Evolutionary conservation across 139 green algal genomes (phyloP), one percentile per base, ranked within the genome.

Genomic region (Ostreobium quekettii): DNA sequence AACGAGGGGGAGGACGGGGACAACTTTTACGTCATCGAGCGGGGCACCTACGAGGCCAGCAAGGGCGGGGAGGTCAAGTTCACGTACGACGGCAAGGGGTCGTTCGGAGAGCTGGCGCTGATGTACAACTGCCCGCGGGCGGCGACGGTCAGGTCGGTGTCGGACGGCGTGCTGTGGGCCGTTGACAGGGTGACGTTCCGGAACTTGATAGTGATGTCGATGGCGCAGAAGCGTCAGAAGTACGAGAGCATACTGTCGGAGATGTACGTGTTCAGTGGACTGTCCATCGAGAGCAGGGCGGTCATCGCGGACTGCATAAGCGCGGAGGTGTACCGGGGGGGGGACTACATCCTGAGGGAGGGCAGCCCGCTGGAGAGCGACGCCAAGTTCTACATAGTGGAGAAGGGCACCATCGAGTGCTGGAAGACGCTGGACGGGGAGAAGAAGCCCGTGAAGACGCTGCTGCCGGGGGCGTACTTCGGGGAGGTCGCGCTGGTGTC

Each of bases 121-220:
- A 80, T 88, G 78, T 84, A 88, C 73, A 85, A 86, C 66, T 85
- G 74, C 71, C 78, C 78, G 0, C 72, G 82, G 2, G 82, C 82
- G 8, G 82, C 82, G 28, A 86, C 74, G 7, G 76, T 88, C 33
- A 64, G 4, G 72, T 71, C 76, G 31, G 30, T 70, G 36, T 76
- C 60, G 11, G 57, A 71, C 2, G 80, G 80, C 29, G 42, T 76
- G 38, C 66, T 88, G 57, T 88, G 80, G 80, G 63, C 26, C 8
- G 42, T 88, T 49, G 75, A 85, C 60, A 48, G 80, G 19, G 15
- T 28, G 11, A 80, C 74, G 15, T 88, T 88, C 69, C 61, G 77
- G 0, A 67, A 36, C 28, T 65, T 86, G 24, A 62, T 89, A 15
- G 64, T 85, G 11, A 33, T 39, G 22, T 66, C 22, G 38, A 79